Conservation (phyloP, 2,329 filamentous ascomycete genomes). For the Ascochyta viciae-villosae region DNA sequence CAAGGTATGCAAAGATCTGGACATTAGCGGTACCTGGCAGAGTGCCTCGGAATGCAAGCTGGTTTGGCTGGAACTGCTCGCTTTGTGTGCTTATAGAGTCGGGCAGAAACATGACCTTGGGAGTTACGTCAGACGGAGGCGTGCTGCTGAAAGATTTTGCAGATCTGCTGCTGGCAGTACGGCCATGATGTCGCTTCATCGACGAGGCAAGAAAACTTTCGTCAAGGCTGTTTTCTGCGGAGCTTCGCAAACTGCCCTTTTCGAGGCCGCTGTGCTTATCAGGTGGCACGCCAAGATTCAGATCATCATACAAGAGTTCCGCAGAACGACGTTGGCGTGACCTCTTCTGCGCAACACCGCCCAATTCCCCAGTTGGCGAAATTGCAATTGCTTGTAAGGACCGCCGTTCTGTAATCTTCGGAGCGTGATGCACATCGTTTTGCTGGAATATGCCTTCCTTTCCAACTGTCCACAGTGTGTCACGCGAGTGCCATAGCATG, state of each 20-base stretch:
- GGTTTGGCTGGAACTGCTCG: constrained; percentile 52
- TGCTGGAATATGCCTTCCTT: constrained; percentile 68
- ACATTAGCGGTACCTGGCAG: constrained; percentile 53
- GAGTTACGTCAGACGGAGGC: constrained; percentile 57
- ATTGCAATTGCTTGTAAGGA: constrained; percentile 64
- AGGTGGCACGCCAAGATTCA: constrained; percentile 49
- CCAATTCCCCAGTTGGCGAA: constrained; percentile 64
- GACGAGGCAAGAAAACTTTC: constrained; percentile 61
- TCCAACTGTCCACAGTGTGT: constrained; percentile 70
- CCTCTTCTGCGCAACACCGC: constrained; percentile 62
- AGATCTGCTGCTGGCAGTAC: constrained; percentile 55
- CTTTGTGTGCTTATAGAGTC: constrained; percentile 56
- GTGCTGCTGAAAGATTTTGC: constrained; percentile 63
- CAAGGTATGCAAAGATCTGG: constrained; percentile 51
- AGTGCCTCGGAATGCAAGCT: constrained; percentile 57
- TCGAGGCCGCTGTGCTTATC: constrained; percentile 57
- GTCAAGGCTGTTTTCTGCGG: constrained; percentile 64
- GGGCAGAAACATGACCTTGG: constrained; percentile 59
- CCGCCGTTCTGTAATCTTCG: constrained; percentile 65
- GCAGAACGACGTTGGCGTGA: constrained; percentile 51
- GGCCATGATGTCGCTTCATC: constrained; percentile 56
- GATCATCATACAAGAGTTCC: constrained; percentile 50
- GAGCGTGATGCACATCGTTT: constrained; percentile 66
- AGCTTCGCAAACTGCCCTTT: constrained; percentile 57
- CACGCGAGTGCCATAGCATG: constrained; percentile 69